These are phyloP conservation scores for Speleostelium caveatum DNA, from an alignment of 78 protist species.

Conservation along the genomic window DNA sequence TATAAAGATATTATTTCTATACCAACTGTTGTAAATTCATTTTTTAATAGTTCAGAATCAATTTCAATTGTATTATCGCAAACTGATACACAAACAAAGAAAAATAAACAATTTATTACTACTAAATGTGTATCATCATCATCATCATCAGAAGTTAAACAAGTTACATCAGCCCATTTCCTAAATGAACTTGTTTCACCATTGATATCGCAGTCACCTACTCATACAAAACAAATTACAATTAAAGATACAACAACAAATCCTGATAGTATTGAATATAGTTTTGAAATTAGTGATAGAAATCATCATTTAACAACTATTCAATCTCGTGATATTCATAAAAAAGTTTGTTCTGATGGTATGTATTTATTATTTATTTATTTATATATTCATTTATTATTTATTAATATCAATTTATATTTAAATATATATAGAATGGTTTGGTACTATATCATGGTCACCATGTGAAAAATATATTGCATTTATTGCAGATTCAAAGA, in stretches of 20 bases:
- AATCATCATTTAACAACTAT: constrained; percentile 7
- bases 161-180: constrained; percentile 3
- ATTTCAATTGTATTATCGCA: constrained; percentile 15
- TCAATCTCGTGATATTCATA: constrained; percentile 41
- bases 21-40: constrained; percentile 7
- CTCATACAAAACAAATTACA: constrained; percentile 16
- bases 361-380: neutral
- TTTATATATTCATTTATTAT: neutral
- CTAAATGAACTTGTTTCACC: constrained; percentile 28
- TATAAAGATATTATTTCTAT: constrained; percentile 32
- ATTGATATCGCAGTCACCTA: constrained; percentile 39
- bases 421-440: constrained; percentile 41
- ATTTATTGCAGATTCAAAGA: constrained; percentile 49
- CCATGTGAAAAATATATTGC: constrained; percentile 73
- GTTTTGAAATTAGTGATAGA: constrained; percentile 31
- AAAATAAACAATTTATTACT: constrained; percentile 4
- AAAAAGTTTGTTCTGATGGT: constrained; percentile 65
- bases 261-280: constrained; percentile 19
- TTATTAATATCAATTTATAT: neutral
- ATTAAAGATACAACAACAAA: constrained; percentile 48
- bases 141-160: too few relatives aligned
- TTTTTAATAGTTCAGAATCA: neutral
- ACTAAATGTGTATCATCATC: constrained; percentile 9
- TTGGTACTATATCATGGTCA: constrained; percentile 73
- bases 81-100: constrained; percentile 16